A percentile compares a stretch with the other conserved stretches of the same genome.
These are phyloP conservation scores for Houttuynia cordata DNA, from an alignment of 164 flowering plant species.

Conservation along the genomic window DNA sequence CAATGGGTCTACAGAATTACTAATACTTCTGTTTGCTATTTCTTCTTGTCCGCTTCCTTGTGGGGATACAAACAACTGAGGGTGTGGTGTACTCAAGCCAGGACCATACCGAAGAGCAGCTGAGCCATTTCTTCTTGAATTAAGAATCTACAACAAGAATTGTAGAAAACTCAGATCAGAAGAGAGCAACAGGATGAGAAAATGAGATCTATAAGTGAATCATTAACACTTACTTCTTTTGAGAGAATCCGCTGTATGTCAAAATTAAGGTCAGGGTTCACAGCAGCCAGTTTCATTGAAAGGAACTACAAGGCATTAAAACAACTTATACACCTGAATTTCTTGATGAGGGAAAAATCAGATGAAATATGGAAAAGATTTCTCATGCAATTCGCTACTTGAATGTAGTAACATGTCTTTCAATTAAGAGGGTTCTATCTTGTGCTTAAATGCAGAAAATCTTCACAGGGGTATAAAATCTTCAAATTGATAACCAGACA, in stretches of 20 bases:
- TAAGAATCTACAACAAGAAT: slow-evolving; percentile 34
- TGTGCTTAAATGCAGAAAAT: neutral
- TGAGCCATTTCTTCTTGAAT: slow-evolving; percentile 30
- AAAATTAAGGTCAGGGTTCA: slow-evolving; percentile 70
- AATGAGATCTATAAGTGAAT: neutral
- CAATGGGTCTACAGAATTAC: slow-evolving; percentile 8
- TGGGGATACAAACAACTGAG: slow-evolving; percentile 23
- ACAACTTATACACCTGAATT: neutral
- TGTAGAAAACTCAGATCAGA: neutral
- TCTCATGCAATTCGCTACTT: neutral
- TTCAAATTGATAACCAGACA: neutral
- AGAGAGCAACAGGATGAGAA: neutral
- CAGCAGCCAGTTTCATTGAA: slow-evolving; percentile 93
- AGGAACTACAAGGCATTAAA: slow-evolving; percentile 39
- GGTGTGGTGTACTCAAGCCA: slow-evolving; percentile 31
- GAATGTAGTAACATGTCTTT: neutral
- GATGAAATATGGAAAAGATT: no score
- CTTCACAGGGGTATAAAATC: neutral
- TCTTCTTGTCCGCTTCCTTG: slow-evolving; percentile 26
- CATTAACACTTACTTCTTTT: slow-evolving; percentile 54
- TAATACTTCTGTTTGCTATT: slow-evolving; percentile 9
- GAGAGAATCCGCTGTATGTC: slow-evolving; percentile 60
- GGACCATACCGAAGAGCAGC: slow-evolving; percentile 33
- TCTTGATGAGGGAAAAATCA: no score
- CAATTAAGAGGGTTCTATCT: neutral